Percentiles rank a stretch among this genome's conserved stretches.
phyloP scores from a whole-genome alignment of 805 yeast species.

The Pichia occidentalis region DNA sequence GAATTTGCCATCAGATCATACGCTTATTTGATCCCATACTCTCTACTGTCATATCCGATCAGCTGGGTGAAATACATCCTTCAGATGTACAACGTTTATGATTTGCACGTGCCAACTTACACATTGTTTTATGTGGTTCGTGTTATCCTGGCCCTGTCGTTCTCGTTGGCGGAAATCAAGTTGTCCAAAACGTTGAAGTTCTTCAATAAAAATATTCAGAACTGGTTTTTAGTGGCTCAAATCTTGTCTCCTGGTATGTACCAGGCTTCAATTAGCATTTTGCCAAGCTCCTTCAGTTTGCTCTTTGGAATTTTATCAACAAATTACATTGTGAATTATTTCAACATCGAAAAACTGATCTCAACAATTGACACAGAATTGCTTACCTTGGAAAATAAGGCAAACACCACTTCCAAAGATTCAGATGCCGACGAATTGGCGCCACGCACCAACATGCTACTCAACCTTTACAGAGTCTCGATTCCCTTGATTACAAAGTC shows the following conservation, averaged over 20 bases:
- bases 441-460: constrained; percentile 13
- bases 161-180: constrained; percentile 46
- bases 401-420: constrained; percentile 12
- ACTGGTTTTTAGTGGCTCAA: constrained; percentile 58
- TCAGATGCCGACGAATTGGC: constrained; percentile 14
- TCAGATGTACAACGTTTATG: background rate
- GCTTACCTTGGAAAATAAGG: constrained; percentile 13
- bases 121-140: constrained; percentile 50
- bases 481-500: constrained; percentile 18
- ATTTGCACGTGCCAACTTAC: constrained; percentile 15
- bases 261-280: constrained; percentile 78
- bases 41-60: constrained; percentile 22
- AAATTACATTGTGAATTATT: constrained; percentile 32
- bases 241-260: constrained; percentile 73
- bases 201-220: constrained; percentile 37
- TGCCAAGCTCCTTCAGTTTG: constrained; percentile 80
- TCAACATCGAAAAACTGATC: constrained; percentile 23
- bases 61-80: constrained; percentile 9
- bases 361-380: constrained; percentile 16
- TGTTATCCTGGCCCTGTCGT: constrained; percentile 33
- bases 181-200: constrained; percentile 38
- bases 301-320: constrained; percentile 41
- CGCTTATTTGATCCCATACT: constrained; percentile 57
- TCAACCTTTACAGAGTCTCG: constrained; percentile 11
- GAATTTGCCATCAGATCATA: constrained; percentile 82